These are phyloP conservation scores for Candida adriatica DNA, from an alignment of 805 yeast genomes.

Conservation along the genomic window DNA sequence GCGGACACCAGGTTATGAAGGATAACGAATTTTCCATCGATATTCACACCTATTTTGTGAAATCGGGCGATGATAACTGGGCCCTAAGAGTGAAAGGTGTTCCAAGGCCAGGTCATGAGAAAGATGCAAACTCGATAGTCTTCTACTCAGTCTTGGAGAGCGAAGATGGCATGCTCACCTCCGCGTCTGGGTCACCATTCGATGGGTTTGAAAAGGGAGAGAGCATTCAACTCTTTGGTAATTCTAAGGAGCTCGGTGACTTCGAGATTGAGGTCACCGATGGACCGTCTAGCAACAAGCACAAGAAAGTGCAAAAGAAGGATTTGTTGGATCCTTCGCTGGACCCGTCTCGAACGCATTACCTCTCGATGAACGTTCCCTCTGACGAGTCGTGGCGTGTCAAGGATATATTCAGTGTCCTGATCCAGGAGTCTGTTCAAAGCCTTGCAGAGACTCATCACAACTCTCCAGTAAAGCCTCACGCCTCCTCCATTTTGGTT, in stretches of 20 bases:
- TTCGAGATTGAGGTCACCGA: slow-evolving; percentile 58
- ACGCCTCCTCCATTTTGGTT: slow-evolving; percentile 38
- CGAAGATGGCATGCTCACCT: slow-evolving; percentile 35
- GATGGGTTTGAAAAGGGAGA: slow-evolving; percentile 28
- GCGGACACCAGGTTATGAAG: slow-evolving; percentile 72
- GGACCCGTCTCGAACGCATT: slow-evolving; percentile 58
- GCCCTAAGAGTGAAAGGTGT: slow-evolving; percentile 63
- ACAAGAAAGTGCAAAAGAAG: slow-evolving; percentile 28
- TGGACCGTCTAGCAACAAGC: slow-evolving; percentile 40
- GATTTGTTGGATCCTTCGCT: slow-evolving; percentile 32
- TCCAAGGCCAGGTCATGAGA: slow-evolving; percentile 45
- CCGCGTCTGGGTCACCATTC: slow-evolving; percentile 28
- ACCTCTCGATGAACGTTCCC: slow-evolving; percentile 64
- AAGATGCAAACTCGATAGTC: slow-evolving; percentile 55
- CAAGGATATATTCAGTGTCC: slow-evolving; percentile 60
- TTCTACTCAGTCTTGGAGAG: slow-evolving; percentile 78
- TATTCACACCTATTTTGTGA: slow-evolving; percentile 68
- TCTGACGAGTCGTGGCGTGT: slow-evolving; percentile 72
- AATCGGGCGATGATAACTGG: slow-evolving; percentile 73
- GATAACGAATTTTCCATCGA: slow-evolving; percentile 61
- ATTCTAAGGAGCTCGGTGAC: slow-evolving; percentile 56
- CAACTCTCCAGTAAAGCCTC: slow-evolving; percentile 23
- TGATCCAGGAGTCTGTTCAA: slow-evolving; percentile 65
- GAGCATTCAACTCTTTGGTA: slow-evolving; percentile 40
- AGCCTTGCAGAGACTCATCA: slow-evolving; percentile 27